Evolutionary conservation across 148 eudicot species (phyloP).

Genomic region (Camellia sinensis): DNA sequence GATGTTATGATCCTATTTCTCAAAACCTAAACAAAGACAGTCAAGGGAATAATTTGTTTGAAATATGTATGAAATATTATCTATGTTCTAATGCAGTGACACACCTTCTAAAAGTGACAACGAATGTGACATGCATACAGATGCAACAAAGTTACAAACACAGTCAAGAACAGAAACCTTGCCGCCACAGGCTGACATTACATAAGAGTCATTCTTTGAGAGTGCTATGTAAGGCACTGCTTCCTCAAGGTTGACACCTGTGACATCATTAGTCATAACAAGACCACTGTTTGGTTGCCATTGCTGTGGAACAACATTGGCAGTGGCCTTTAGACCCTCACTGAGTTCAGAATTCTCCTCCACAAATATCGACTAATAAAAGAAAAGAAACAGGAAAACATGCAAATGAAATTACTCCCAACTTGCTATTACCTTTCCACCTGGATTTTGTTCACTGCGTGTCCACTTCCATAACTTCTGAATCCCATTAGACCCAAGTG

Average conservation of each 20-base stretch:
- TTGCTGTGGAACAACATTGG: conserved; percentile 80
- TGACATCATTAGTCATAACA: conserved; percentile 80
- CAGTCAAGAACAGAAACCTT: no score
- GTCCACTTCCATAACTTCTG: conserved; percentile 89
- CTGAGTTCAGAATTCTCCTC: conserved; percentile 26
- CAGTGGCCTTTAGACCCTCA: conserved; percentile 66
- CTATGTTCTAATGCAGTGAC: no score
- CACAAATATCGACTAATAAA: neutral
- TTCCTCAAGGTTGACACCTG: conserved; percentile 87
- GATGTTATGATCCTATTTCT: no score
- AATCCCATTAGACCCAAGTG: conserved; percentile 65
- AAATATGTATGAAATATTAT: no score
- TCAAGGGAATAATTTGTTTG: no score
- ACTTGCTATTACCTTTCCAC: conserved; percentile 59
- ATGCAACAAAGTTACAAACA: no score
- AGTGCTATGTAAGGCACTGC: conserved; percentile 93
- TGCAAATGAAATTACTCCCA: neutral
- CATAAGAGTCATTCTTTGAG: conserved; percentile 96
- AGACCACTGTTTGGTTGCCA: conserved; percentile 99
- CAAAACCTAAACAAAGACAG: no score
- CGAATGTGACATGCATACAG: no score
- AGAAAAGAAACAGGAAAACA: neutral
- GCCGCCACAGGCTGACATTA: conserved; percentile 97
- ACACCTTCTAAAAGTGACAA: no score
- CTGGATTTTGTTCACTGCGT: conserved; percentile 76